Evolutionary conservation across 73 alveolate species (phyloP).

Genomic region (Paramecium pentaurelia): DNA sequence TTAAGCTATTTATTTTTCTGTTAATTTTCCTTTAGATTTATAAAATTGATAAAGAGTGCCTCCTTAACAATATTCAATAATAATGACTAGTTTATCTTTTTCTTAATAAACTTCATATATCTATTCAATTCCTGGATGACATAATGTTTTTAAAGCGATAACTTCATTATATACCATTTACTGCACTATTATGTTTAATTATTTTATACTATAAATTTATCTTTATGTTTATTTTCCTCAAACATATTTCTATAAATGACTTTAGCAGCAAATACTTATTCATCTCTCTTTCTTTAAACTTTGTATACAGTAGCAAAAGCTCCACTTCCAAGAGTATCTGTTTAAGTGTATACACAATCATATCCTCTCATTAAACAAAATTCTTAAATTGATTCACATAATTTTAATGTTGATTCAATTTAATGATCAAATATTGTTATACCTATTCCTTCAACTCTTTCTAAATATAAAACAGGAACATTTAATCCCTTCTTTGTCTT

Average conservation of each 20-base stretch:
- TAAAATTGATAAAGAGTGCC: constrained; percentile 5
- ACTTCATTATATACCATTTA: constrained; percentile 70
- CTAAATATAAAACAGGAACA: constrained; percentile 16
- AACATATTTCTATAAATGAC: background rate
- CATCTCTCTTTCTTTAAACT: background rate
- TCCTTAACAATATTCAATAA: constrained; percentile 74
- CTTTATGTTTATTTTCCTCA: constrained; percentile 36
- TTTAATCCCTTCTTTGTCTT: background rate
- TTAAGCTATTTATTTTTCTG: background rate
- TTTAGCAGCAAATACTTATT: constrained; percentile 27
- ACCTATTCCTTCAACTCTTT: background rate
- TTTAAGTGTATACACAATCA: background rate
- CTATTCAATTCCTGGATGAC: constrained; percentile 90
- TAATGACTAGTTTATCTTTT: constrained; percentile 80
- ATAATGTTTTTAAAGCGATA: constrained; percentile 73
- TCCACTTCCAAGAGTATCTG: constrained; percentile 9
- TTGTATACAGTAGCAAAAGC: constrained; percentile 34
- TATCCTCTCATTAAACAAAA: constrained; percentile 40
- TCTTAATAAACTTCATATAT: constrained; percentile 91
- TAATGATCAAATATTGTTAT: constrained; percentile 38
- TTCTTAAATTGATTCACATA: background rate
- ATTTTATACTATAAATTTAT: constrained; percentile 15
- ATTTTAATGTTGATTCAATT: background rate
- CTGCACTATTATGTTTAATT: background rate
- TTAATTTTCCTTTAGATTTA: background rate